Evolutionary conservation across 1,284 basidiomycete genomes (phyloP).

Genomic region (Singerocomus rubriflavus): DNA sequence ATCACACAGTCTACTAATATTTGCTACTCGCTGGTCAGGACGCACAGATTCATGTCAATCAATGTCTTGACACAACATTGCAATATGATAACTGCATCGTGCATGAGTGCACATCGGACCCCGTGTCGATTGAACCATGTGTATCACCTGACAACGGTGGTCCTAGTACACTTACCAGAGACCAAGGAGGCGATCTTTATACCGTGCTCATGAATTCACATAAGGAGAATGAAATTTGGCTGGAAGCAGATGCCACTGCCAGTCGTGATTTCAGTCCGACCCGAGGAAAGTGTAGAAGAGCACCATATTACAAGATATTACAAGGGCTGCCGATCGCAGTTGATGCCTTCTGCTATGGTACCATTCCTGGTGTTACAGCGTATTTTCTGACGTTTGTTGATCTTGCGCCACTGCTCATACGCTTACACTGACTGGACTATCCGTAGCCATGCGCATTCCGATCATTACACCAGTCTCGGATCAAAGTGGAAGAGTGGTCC

Average conservation of each 20-base stretch:
- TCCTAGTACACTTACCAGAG: slow-evolving; percentile 8
- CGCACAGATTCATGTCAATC: slow-evolving; percentile 47
- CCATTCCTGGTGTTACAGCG: slow-evolving; percentile 83
- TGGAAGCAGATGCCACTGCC: slow-evolving; percentile 63
- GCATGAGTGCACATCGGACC: not conserved
- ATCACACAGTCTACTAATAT: not conserved
- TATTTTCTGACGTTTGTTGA: slow-evolving; percentile 78
- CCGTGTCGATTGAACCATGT: not conserved
- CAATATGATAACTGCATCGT: not conserved
- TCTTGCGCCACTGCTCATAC: not conserved
- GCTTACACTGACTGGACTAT: slow-evolving; percentile 10
- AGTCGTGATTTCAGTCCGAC: slow-evolving; percentile 46
- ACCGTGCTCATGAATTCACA: slow-evolving; percentile 80
- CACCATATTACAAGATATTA: slow-evolving; percentile 94
- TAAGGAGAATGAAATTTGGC: slow-evolving; percentile 82
- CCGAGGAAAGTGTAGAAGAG: slow-evolving; percentile 64
- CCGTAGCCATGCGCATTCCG: slow-evolving; percentile 86
- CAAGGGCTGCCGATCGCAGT: slow-evolving; percentile 98
- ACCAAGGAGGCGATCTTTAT: slow-evolving; percentile 51
- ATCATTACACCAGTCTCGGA: slow-evolving; percentile 90
- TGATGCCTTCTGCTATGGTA: slow-evolving; percentile 92
- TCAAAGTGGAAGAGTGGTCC: slow-evolving; percentile 87
- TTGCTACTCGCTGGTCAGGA: slow-evolving; percentile 34
- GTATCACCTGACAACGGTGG: slow-evolving; percentile 1
- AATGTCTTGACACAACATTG: slow-evolving; percentile 41